Evolutionary conservation across 2,329 filamentous ascomycete genomes (phyloP).

Genomic region (Didymella sp.): DNA sequence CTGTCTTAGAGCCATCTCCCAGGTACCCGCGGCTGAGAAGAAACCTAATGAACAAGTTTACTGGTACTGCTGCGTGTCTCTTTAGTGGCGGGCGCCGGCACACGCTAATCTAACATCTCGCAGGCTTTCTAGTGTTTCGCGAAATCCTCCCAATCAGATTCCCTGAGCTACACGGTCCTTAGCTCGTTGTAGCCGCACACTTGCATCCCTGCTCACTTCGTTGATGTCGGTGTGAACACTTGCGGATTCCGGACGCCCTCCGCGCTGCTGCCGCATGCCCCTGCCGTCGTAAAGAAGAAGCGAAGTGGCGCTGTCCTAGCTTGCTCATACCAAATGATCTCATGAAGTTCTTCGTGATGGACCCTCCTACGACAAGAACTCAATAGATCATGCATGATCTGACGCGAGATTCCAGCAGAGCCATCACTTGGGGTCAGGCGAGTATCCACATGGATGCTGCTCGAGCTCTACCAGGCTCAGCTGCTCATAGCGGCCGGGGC

Average conservation of each 20-base stretch:
- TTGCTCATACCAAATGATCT: neutral
- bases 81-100: constrained; percentile 10
- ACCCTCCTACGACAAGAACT: constrained; percentile 1
- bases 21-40: constrained; percentile 7
- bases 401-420: constrained; percentile 16
- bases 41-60: neutral
- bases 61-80: constrained; percentile 8
- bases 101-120: constrained; percentile 2
- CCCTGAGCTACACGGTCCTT: neutral
- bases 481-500: neutral
- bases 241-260: neutral
- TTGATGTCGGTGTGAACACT: constrained; percentile 8
- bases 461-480: constrained; percentile 7
- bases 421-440: constrained; percentile 7
- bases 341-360: neutral
- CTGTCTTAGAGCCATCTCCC: constrained; percentile 1
- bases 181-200: neutral
- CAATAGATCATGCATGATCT: constrained; percentile 28
- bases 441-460: constrained; percentile 1
- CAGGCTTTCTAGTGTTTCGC: constrained; percentile 3
- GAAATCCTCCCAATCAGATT: neutral
- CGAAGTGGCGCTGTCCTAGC: constrained; percentile 10
- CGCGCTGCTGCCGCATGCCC: neutral
- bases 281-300: neutral
- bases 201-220: neutral